Evolutionary conservation across 805 yeast species (phyloP).

Genomic region (Kluyveromyces nonfermentans): DNA sequence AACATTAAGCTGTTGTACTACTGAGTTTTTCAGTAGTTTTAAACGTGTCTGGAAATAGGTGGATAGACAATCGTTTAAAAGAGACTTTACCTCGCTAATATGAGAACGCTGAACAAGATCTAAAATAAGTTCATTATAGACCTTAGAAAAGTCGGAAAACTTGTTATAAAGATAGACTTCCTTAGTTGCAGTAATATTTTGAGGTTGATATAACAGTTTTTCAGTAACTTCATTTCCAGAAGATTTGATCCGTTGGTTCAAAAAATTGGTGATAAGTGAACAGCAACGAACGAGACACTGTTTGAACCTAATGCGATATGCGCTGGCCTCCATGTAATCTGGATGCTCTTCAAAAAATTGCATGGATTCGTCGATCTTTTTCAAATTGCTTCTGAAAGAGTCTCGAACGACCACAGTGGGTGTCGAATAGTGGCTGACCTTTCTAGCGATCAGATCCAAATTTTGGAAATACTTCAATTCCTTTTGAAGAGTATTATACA

Average conservation of each 20-base stretch:
- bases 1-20: slow-evolving; percentile 31
- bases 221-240: slow-evolving; percentile 23
- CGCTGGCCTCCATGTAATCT: slow-evolving; percentile 60
- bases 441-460: slow-evolving; percentile 59
- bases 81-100: slow-evolving; percentile 44
- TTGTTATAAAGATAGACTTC: slow-evolving; percentile 61
- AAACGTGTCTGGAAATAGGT: slow-evolving; percentile 54
- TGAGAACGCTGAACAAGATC: slow-evolving; percentile 15
- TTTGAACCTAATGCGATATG: slow-evolving; percentile 62
- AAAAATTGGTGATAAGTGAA: slow-evolving; percentile 61
- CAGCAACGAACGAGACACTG: slow-evolving; percentile 79
- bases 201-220: slow-evolving; percentile 15
- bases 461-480: slow-evolving; percentile 60
- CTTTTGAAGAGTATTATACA: slow-evolving; percentile 48
- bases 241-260: slow-evolving; percentile 34
- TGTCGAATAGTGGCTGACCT: slow-evolving; percentile 63
- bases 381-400: slow-evolving; percentile 45
- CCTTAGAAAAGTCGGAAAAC: slow-evolving; percentile 37
- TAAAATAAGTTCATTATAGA: neutral
- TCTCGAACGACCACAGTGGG: slow-evolving; percentile 47
- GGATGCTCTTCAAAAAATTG: slow-evolving; percentile 44
- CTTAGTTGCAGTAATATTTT: slow-evolving; percentile 22
- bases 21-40: slow-evolving; percentile 37
- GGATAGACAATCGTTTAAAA: slow-evolving; percentile 46
- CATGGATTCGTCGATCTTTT: slow-evolving; percentile 57